Evolutionary conservation across 2,329 filamentous ascomycete genomes (phyloP).

Genomic region (Aspergillus sp.): DNA sequence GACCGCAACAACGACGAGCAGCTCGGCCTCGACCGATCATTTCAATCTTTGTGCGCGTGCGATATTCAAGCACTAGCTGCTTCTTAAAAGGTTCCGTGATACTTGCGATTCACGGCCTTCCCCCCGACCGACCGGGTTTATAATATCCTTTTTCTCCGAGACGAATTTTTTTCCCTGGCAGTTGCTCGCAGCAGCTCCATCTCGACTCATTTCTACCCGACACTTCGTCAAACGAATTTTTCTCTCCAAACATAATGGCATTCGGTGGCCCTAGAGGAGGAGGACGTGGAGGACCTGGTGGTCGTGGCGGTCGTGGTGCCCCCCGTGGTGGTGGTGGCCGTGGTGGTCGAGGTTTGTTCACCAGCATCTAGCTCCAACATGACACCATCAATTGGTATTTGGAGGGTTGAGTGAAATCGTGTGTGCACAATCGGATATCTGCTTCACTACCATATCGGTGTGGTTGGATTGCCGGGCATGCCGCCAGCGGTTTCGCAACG

Average conservation of each 20-base stretch:
- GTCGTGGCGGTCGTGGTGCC: conserved; percentile 44
- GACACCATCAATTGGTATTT: conserved; percentile 3
- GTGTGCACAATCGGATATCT: neutral
- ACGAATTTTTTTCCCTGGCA: neutral
- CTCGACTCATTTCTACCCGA: neutral
- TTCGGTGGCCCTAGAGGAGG: conserved; percentile 31
- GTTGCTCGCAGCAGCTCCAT: conserved; percentile 6
- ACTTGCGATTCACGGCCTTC: conserved; percentile 10
- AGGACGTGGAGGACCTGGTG: conserved; percentile 26
- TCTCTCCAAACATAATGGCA: conserved; percentile 29
- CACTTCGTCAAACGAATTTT: conserved; percentile 5
- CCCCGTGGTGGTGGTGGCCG: conserved; percentile 40
- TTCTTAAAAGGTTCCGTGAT: conserved; percentile 17
- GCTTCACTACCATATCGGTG: neutral
- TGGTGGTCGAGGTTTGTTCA: conserved; percentile 31
- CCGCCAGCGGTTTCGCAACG: neutral
- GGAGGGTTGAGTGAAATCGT: neutral
- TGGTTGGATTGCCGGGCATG: neutral
- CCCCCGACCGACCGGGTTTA: conserved; percentile 10
- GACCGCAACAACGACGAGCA: conserved; percentile 39
- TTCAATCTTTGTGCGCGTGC: conserved; percentile 26
- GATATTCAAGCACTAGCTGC: conserved; percentile 21
- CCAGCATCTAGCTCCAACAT: conserved; percentile 7
- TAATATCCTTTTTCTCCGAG: conserved; percentile 4
- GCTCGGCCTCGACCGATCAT: conserved; percentile 32